phyloP scores from a whole-genome alignment of 2,329 filamentous ascomycete species.

The Fusarium brevicatenulatum region DNA sequence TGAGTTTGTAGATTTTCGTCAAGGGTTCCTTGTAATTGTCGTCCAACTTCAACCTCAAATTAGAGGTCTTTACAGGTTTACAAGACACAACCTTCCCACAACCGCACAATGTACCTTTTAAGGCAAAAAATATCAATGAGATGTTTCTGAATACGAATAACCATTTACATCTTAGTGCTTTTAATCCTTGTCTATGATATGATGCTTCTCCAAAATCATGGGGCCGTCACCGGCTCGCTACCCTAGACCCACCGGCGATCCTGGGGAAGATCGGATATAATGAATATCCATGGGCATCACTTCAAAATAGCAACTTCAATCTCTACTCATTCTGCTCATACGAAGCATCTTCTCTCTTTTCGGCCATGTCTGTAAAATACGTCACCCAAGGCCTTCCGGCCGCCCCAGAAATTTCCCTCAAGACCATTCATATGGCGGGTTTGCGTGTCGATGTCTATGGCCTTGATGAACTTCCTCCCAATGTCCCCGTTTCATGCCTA shows the following conservation, averaged over 20 bases:
- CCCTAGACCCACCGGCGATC: constrained; percentile 36
- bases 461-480: constrained; percentile 73
- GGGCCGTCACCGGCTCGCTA: constrained; percentile 9
- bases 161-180: background rate
- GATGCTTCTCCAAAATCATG: background rate
- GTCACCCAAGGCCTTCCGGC: constrained; percentile 51
- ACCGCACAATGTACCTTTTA: background rate
- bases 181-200: background rate
- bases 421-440: constrained; percentile 78
- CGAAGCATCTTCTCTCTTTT: background rate
- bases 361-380: constrained; percentile 44
- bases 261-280: background rate
- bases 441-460: constrained; percentile 85
- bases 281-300: background rate
- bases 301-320: background rate
- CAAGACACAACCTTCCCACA: background rate
- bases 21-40: fast-evolving
- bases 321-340: background rate
- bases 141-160: background rate
- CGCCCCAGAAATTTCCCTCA: constrained; percentile 66
- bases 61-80: background rate
- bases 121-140: too few species aligned
- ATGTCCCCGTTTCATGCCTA: constrained; percentile 75
- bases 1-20: background rate
- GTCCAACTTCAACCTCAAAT: background rate